Percentiles rank a stretch among this genome's conserved stretches.
These are phyloP conservation scores for Cadophora luteo-olivacea DNA, from an alignment of 2,329 filamentous ascomycete species.

Conservation along the genomic window DNA sequence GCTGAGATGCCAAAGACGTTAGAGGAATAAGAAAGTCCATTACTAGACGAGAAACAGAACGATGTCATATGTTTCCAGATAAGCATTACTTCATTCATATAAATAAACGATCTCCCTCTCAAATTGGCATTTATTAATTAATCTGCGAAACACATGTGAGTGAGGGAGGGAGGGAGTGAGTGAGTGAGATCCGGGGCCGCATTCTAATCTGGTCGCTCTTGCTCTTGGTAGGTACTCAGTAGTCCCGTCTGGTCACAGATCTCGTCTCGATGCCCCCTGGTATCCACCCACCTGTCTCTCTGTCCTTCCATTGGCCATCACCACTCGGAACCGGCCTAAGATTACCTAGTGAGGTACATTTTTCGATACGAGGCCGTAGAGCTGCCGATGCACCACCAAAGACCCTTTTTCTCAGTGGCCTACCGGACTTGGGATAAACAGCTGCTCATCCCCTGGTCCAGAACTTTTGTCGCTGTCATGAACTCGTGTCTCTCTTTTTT, in stretches of 20 bases:
- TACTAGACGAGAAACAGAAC: background rate
- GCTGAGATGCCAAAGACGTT: background rate
- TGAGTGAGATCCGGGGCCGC: background rate
- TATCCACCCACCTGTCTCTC: background rate
- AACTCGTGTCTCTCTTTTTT: background rate
- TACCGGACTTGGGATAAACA: background rate
- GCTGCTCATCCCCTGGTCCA: background rate
- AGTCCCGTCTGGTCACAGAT: background rate
- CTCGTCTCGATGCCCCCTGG: background rate
- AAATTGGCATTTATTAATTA: background rate
- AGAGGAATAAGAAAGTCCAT: background rate
- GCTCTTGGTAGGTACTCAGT: too few species aligned
- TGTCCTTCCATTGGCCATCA: too few species aligned
- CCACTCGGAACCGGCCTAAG: too few species aligned
- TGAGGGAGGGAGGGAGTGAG: background rate
- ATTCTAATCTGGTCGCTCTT: background rate
- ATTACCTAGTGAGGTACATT: background rate
- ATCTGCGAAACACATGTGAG: background rate
- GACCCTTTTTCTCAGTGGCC: background rate
- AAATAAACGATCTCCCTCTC: background rate
- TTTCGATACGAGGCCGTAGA: background rate
- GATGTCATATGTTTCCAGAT: background rate
- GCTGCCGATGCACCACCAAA: background rate
- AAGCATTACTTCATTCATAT: background rate
- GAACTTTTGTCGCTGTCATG: background rate